Evolutionary conservation across 768 basidiomycete genomes (phyloP).

Genomic region (Hebeloma cylindrosporum): DNA sequence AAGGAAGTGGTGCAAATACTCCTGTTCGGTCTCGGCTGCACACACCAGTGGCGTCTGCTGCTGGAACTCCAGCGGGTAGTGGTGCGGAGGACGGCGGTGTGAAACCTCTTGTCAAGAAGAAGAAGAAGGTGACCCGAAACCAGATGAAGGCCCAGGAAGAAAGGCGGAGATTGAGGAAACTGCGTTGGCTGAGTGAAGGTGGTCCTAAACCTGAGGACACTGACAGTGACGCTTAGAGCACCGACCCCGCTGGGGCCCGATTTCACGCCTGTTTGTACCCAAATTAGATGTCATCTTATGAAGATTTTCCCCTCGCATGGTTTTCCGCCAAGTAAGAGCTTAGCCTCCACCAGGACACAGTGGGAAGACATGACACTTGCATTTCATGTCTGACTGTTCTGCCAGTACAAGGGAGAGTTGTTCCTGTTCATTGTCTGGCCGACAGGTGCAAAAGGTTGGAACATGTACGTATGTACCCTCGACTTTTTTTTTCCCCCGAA

Average conservation of each 20-base stretch:
- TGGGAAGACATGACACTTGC: too few species aligned
- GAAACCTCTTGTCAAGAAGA: constrained; percentile 59
- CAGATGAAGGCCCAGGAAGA: constrained; percentile 89
- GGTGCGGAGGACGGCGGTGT: constrained; percentile 62
- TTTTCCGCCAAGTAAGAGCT: too few species aligned
- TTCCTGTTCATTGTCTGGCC: too few species aligned
- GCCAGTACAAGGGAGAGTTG: too few species aligned
- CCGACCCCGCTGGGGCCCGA: neutral
- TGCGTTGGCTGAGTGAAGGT: constrained; percentile 81
- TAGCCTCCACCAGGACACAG: too few species aligned
- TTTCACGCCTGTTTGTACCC: neutral
- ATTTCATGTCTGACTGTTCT: too few species aligned
- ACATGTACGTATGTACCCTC: too few species aligned
- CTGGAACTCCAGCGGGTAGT: constrained; percentile 75
- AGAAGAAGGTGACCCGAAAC: constrained; percentile 91
- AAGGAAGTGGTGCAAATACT: constrained; percentile 70
- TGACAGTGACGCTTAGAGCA: constrained; percentile 73
- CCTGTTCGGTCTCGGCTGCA: constrained; percentile 68
- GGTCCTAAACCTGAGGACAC: constrained; percentile 84
- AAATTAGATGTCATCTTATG: too few species aligned
- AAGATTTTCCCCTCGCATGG: too few species aligned
- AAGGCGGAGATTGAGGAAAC: constrained; percentile 73
- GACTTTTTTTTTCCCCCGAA: too few species aligned
- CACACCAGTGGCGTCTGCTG: constrained; percentile 67
- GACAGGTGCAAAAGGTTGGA: too few species aligned